Percentiles rank a stretch among this genome's conserved stretches.
These are phyloP conservation scores for Raffaelea arxii DNA, from an alignment of 2,329 filamentous ascomycete genomes.

Conservation along the genomic window DNA sequence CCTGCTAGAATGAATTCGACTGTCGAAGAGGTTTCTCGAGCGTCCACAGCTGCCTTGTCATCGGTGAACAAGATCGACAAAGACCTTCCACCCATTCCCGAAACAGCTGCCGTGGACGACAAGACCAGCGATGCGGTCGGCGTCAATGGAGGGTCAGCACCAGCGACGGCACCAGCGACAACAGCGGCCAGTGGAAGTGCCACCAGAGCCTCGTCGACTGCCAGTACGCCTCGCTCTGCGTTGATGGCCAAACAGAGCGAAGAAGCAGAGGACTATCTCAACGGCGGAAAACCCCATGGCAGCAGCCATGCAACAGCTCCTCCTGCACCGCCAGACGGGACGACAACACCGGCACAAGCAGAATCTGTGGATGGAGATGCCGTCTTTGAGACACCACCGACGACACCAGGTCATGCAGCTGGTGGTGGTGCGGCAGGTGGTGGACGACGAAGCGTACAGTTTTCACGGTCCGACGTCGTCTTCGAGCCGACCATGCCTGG, in stretches of 20 bases:
- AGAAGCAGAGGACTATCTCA: conserved; percentile 28
- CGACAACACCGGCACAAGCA: background rate
- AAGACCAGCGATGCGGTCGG: background rate
- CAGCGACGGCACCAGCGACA: background rate
- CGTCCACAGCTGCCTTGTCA: too few species aligned
- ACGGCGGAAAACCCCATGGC: conserved; percentile 23
- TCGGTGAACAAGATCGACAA: too few species aligned
- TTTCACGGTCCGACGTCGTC: conserved; percentile 47
- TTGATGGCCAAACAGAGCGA: background rate
- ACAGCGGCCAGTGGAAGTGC: background rate
- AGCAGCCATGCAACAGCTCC: conserved; percentile 7
- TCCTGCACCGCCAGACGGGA: background rate
- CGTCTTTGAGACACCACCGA: conserved; percentile 4
- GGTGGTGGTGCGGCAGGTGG: too few species aligned
- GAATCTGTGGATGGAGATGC: background rate
- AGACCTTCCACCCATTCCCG: conserved; percentile 13
- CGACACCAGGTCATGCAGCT: conserved; percentile 4
- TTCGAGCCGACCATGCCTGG: conserved; percentile 27
- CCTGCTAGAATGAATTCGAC: too few species aligned
- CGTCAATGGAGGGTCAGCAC: background rate
- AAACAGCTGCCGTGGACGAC: conserved; percentile 1
- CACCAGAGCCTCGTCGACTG: too few species aligned
- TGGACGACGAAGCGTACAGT: conserved; percentile 64
- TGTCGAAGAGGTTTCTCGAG: too few species aligned
- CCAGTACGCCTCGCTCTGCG: background rate